These are phyloP conservation scores for Aspergillus jensenii DNA, from an alignment of 2,329 filamentous ascomycete species.

Conservation along the genomic window DNA sequence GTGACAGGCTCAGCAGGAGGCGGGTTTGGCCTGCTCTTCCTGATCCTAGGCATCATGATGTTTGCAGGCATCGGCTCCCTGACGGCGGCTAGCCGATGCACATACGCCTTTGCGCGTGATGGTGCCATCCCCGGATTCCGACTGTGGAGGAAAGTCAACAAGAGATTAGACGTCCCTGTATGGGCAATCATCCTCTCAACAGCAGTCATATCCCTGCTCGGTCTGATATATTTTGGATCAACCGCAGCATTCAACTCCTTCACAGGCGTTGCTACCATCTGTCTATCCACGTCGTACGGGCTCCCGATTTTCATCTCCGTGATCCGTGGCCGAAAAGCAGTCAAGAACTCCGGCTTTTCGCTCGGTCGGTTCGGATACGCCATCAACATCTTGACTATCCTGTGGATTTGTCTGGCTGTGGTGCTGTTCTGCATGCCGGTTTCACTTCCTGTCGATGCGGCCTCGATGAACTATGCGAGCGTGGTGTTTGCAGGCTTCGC, in stretches of 20 bases:
- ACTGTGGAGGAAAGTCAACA: constrained; percentile 66
- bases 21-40: constrained; percentile 72
- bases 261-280: constrained; percentile 77
- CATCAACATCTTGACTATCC: constrained; percentile 68
- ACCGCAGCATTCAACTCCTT: constrained; percentile 76
- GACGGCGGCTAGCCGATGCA: constrained; percentile 72
- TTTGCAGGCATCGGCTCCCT: constrained; percentile 75
- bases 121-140: constrained; percentile 70
- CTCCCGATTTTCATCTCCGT: constrained; percentile 73
- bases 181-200: constrained; percentile 69
- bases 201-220: constrained; percentile 67
- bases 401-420: constrained; percentile 69
- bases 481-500: constrained; percentile 66
- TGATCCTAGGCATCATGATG: constrained; percentile 73
- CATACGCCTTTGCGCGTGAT: constrained; percentile 74
- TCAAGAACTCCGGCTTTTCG: constrained; percentile 66
- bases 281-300: constrained; percentile 72
- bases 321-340: constrained; percentile 63
- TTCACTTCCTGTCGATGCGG: constrained; percentile 56
- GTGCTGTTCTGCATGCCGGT: constrained; percentile 76
- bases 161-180: constrained; percentile 66
- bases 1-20: constrained; percentile 71
- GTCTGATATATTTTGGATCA: constrained; percentile 77
- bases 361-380: constrained; percentile 67
- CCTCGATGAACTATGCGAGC: constrained; percentile 66